Base-by-base conservation (phyloP, 768 basidiomycete genomes). In the Peribolospora baueri region DNA sequence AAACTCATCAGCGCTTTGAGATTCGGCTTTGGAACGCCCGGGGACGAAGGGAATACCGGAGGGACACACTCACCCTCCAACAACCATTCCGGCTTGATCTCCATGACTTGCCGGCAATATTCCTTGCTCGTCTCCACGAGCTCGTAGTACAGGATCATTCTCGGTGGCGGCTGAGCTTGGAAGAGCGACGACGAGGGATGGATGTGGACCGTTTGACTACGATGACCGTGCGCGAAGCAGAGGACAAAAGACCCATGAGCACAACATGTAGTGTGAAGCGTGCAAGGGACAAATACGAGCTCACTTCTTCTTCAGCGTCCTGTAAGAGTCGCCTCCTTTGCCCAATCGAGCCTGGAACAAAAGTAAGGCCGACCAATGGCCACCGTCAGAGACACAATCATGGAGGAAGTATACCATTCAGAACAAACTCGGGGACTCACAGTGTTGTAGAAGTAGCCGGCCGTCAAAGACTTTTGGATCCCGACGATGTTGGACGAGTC, bases 81-180 rank as follows among this genome's bases (percentile, higher is more conserved):
- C 41, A 95, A 67, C 93, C 93, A 97, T 37, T 77, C 65, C 4
- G 91, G 84, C 66, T 97, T 95, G 65, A 97, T 95, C 63, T 97
- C 93, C 88, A 97, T 95, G 45, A 88, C 75, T 73, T 95, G 90
- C 58, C 85, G 74, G 76, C 95, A 82, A 64, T 93, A 98, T 41
- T 93, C 95, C 69, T 97, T 95, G 45, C 81, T 81, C 6, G 93
- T 98, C 76, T 91, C 82, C 36, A 98, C 91, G 36, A 98, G 76
- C 67, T 97, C 93, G 64, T 97, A 95, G 68, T 97, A 98, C 50
- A 93, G 67, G 7, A 97, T 66, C 11, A 84, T 82, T 65, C 81
- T 83, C 9, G 87, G 76, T 0, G 93, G 93, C 2, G 93, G 93
- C 61, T 95, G 90, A 65, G 80, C 78, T 62, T 95, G 84, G 77